phyloP scores from a whole-genome alignment of 768 basidiomycete species.

The Megacollybia marginata region DNA sequence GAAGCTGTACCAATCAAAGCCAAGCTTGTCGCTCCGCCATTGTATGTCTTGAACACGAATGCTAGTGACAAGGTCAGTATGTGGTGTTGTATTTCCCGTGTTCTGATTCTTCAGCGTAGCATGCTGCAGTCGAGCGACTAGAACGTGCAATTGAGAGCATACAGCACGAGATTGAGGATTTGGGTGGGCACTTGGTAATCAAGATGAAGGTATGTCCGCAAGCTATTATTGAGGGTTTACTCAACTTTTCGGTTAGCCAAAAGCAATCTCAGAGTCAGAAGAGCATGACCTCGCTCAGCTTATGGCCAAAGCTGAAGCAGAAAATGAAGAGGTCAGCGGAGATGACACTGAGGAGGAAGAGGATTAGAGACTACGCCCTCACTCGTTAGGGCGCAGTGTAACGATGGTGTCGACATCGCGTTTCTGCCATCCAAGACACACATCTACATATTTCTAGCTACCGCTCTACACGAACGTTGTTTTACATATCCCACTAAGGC shows the following conservation, averaged over 20 bases:
- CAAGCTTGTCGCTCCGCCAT: slow-evolving; percentile 90
- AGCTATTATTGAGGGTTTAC: background rate
- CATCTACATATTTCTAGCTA: too few species aligned
- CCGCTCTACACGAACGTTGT: too few species aligned
- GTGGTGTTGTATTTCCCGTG: background rate
- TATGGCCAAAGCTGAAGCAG: slow-evolving; percentile 90
- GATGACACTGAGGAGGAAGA: slow-evolving; percentile 80
- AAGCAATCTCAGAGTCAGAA: slow-evolving; percentile 95
- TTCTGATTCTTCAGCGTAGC: slow-evolving; percentile 29
- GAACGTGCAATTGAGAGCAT: slow-evolving; percentile 93
- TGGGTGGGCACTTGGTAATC: slow-evolving; percentile 80
- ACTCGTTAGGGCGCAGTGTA: too few species aligned
- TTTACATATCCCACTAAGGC: too few species aligned
- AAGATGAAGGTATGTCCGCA: slow-evolving; percentile 80
- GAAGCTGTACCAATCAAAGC: slow-evolving; percentile 95
- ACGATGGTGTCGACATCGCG: too few species aligned
- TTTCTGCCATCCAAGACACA: too few species aligned
- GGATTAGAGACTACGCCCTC: too few species aligned
- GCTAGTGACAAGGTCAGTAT: slow-evolving; percentile 83
- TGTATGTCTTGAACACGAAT: slow-evolving; percentile 94
- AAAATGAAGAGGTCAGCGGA: slow-evolving; percentile 94
- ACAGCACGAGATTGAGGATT: slow-evolving; percentile 72
- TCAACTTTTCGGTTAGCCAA: slow-evolving; percentile 54
- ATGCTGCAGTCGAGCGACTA: slow-evolving; percentile 84
- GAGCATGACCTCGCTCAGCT: slow-evolving; percentile 95